Evolutionary conservation across 768 basidiomycete genomes (phyloP), one percentile per base, ranked within the genome.

Genomic region (Lactarius psammicola): DNA sequence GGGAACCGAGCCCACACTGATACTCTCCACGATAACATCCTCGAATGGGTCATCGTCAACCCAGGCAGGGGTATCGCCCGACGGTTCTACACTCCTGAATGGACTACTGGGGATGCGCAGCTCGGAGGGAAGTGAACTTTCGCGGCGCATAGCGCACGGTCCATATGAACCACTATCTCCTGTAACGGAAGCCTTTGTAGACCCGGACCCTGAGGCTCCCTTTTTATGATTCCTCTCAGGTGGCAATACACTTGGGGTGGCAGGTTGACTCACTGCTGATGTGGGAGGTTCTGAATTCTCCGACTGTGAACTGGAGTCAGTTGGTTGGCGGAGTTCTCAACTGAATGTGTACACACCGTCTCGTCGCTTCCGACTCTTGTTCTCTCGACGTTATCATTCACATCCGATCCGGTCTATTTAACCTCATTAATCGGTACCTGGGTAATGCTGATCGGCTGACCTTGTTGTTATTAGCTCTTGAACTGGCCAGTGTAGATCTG

Each of bases 11-110:
- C 69, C 63, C 17, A 70, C 46, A 33, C 34, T 60, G 53, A 67
- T 67, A 4, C 20, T 59, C 30, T 69, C 68, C 49, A 15, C 42
- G 30, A 51, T 2, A 1, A 10, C 44, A n/a, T 17, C 26, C 18
- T 68, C 68, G 62, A 67, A 69, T 17, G 68, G 62, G 40, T 68
- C 33, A 11, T 62, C 61, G 13, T 62, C 28, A 26, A 46, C 44
- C 28, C 23, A n/a, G 31, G 38, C 56, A 11, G 68, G 68, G 4
- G 68, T 63, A 20, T 56, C 28, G 26, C 53, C 60, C 11, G 68
- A 63, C n/a, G 57, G 38, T 2, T 69, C 51, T 31, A 33, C 58
- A 60, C 13, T 49, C 10, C 58, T 46, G 28, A 69, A 69, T 51
- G 66, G 61, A 26, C 54, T 60, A 33, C 62, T 31, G 44, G 40